Evolutionary conservation across 306 rosid genomes (phyloP), one percentile per base, ranked within the genome.

Genomic region (Ochetophila trinervis): DNA sequence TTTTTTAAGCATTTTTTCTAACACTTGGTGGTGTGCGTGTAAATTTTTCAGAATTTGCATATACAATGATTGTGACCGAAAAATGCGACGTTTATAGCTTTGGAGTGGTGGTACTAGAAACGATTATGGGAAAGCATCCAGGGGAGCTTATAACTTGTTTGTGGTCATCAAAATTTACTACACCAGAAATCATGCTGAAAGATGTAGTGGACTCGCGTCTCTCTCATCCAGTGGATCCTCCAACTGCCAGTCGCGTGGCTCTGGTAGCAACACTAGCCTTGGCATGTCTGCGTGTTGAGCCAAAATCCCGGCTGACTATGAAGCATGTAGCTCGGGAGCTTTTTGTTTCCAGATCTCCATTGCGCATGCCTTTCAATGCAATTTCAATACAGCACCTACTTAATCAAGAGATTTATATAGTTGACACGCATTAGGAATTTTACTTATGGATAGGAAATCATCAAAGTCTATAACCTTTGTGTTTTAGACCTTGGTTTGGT

Each of bases 41-140:
- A n/a, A 35, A 30, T 47, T 23, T 64, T 64, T 1, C 59, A 75
- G 79, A 75, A 51, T 35, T 53, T 0, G 70, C 65, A 19, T 36
- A 17, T n/a, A 75, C 79, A 45, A 53, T 45, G 19, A 23, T 3
- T 4, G 53, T 68, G 45, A 74, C 74, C 5, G 60, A 74, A 55
- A 68, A 68, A 52, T 32, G 70, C 62, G 79, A 74, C 42, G 75
- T 69, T 0, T 75, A 59, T 57, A 35, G 80, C 17, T 75, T 75
- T 44, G 80, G 80, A 51, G 80, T 75, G 62, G 80, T 75, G 50
- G 66, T 64, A 6, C 68, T 75, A 57, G 80, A 75, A 48, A 63
- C 63, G 55, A 36, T 75, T 54, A 75, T 69, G 71, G 80, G 80
- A 17, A 68, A 57, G 22, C 75, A 69, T 58, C 80, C 74, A 4